phyloP scores from a whole-genome alignment of 2,329 filamentous ascomycete species.

The Falciphora oryzae region DNA sequence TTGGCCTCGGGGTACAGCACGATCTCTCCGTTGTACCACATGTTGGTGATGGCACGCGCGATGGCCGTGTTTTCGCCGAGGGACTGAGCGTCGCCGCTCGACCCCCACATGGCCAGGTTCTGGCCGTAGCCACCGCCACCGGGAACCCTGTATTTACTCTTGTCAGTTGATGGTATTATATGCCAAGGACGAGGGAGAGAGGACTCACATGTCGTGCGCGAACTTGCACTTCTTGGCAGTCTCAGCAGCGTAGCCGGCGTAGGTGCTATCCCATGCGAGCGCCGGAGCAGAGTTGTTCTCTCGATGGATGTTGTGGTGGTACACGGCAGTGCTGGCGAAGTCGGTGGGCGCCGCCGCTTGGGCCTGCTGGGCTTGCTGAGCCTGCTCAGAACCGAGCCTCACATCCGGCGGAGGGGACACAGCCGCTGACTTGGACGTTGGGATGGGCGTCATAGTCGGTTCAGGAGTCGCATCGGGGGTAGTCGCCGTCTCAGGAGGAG shows the following conservation, averaged over 20 bases:
- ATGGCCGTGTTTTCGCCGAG: slow-evolving; percentile 51
- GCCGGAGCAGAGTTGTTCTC: slow-evolving; percentile 67
- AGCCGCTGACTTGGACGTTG: background rate
- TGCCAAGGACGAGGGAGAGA: background rate
- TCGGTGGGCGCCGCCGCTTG: slow-evolving; percentile 18
- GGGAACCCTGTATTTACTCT: slow-evolving; percentile 35
- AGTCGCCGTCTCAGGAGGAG: slow-evolving; percentile 16
- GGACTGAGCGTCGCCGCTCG: slow-evolving; percentile 31
- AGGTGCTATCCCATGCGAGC: slow-evolving; percentile 59
- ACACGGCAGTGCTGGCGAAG: slow-evolving; percentile 39
- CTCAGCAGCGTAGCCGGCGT: slow-evolving; percentile 57
- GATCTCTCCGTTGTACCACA: slow-evolving; percentile 86
- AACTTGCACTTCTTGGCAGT: slow-evolving; percentile 66
- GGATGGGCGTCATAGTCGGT: background rate
- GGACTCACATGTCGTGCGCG: slow-evolving; percentile 70
- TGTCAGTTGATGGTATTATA: background rate
- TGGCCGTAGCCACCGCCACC: slow-evolving; percentile 72
- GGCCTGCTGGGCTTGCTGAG: slow-evolving; percentile 11
- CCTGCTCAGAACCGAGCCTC: slow-evolving; percentile 11
- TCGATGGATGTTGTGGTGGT: slow-evolving; percentile 84
- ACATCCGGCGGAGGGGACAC: background rate
- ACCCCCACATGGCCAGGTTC: slow-evolving; percentile 71
- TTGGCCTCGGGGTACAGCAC: slow-evolving; percentile 43
- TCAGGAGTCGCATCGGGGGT: slow-evolving; percentile 1
- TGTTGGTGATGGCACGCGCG: slow-evolving; percentile 64